Percentiles rank a stretch among this genome's conserved stretches.
These are phyloP conservation scores for Colletotrichum sp. DNA, from an alignment of 2,329 filamentous ascomycete genomes.

Conservation along the genomic window DNA sequence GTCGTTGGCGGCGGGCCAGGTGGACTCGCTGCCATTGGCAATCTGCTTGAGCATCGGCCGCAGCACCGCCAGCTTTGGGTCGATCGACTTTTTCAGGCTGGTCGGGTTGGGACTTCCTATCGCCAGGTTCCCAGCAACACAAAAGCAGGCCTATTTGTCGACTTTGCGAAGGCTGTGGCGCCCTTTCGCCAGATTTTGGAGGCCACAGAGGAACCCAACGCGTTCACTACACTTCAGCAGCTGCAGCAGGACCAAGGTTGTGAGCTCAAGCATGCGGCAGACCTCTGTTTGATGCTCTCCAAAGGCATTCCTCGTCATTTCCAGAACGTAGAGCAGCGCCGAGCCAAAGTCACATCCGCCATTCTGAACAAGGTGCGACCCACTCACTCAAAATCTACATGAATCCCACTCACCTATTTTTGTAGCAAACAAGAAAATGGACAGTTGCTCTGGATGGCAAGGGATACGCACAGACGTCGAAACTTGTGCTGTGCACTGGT, in stretches of 20 bases:
- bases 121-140: background rate
- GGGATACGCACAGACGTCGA: background rate
- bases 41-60: background rate
- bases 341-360: background rate
- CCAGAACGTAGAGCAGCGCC: background rate
- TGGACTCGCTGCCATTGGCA: background rate
- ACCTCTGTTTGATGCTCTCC: background rate
- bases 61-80: background rate
- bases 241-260: background rate
- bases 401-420: background rate
- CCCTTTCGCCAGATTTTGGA: background rate
- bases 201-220: background rate
- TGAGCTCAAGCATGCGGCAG: background rate
- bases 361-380: background rate
- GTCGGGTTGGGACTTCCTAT: background rate
- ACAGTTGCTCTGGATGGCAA: background rate
- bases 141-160: background rate
- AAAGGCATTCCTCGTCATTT: background rate
- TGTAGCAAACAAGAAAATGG: background rate
- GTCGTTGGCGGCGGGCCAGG: background rate
- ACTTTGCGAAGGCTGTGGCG: background rate
- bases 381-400: background rate
- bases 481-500: background rate
- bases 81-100: background rate
- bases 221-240: background rate